A percentile compares a stretch with the other conserved stretches of the same genome.
These are phyloP conservation scores for Alternaria rosae DNA, from an alignment of 2,329 filamentous ascomycete species.

Conservation along the genomic window DNA sequence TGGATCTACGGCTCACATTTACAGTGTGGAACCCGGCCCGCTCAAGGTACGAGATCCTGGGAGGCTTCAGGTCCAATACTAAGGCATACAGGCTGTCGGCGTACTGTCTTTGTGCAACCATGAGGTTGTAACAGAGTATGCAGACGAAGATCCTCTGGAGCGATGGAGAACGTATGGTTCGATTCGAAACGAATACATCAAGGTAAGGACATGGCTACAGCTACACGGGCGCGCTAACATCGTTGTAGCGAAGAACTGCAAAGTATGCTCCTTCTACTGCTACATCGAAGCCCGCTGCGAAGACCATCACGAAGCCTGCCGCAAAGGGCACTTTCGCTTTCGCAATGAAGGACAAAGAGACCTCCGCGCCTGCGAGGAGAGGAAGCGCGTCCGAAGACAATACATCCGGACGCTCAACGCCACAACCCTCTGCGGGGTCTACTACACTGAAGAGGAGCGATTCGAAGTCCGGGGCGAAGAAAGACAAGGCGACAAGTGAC, in stretches of 20 bases:
- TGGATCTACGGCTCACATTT: slow-evolving; percentile 84
- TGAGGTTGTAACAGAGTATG: slow-evolving; percentile 65
- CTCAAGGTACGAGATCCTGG: slow-evolving; percentile 62
- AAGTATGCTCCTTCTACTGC: slow-evolving; percentile 45
- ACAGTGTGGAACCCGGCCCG: slow-evolving; percentile 78
- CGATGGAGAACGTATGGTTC: slow-evolving; percentile 71
- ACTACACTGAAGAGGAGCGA: slow-evolving; percentile 43
- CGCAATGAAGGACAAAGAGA: slow-evolving; percentile 33
- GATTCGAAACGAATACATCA: slow-evolving; percentile 76
- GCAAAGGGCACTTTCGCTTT: slow-evolving; percentile 26
- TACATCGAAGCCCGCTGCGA: slow-evolving; percentile 20
- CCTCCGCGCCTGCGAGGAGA: slow-evolving; percentile 23
- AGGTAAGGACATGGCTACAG: slow-evolving; percentile 46
- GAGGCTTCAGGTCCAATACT: neutral
- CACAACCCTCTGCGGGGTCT: slow-evolving; percentile 32
- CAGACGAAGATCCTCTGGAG: slow-evolving; percentile 66
- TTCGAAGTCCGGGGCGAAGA: slow-evolving; percentile 61
- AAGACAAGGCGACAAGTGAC: slow-evolving; percentile 62
- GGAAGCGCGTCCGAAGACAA: slow-evolving; percentile 44
- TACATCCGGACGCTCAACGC: slow-evolving; percentile 44
- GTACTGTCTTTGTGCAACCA: slow-evolving; percentile 73
- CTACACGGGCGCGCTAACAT: slow-evolving; percentile 20
- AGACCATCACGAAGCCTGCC: slow-evolving; percentile 18
- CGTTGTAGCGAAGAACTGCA: slow-evolving; percentile 54
- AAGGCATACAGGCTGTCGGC: slow-evolving; percentile 67